phyloP scores from a whole-genome alignment of 1,139 yeast species.

The Protomyces inouyei region DNA sequence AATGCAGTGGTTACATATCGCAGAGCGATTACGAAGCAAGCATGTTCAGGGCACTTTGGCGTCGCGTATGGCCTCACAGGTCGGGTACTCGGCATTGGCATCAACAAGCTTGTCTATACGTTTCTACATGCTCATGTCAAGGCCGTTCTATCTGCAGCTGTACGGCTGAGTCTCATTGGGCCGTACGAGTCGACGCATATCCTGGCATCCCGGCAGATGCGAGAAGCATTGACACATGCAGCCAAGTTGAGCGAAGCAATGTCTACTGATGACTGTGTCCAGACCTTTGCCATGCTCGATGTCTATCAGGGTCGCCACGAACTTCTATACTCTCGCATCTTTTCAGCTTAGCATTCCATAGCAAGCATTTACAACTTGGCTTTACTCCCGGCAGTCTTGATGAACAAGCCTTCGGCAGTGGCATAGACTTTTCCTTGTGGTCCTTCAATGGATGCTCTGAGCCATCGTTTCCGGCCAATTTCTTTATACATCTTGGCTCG shows the following conservation, averaged over 20 bases:
- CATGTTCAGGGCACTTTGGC: slow-evolving; percentile 26
- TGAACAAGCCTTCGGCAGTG: slow-evolving; percentile 5
- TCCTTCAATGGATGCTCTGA: slow-evolving; percentile 16
- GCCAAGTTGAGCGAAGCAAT: background rate
- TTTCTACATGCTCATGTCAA: slow-evolving; percentile 25
- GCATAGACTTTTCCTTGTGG: slow-evolving; percentile 11
- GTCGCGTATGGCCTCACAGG: slow-evolving; percentile 27
- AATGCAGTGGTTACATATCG: background rate
- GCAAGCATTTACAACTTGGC: background rate
- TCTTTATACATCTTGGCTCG: slow-evolving; percentile 5
- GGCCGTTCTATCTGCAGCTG: slow-evolving; percentile 28
- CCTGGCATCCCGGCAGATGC: slow-evolving; percentile 21
- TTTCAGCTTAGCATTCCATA: slow-evolving; percentile 8
- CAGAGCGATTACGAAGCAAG: background rate
- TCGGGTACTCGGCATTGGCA: slow-evolving; percentile 17
- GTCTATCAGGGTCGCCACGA: slow-evolving; percentile 29
- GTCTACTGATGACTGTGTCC: slow-evolving; percentile 19
- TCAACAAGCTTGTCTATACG: slow-evolving; percentile 11
- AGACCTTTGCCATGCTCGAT: slow-evolving; percentile 25
- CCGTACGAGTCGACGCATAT: slow-evolving; percentile 25
- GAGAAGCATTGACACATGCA: background rate
- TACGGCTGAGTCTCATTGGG: slow-evolving; percentile 27
- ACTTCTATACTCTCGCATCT: slow-evolving; percentile 27
- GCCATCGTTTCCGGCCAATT: slow-evolving; percentile 14
- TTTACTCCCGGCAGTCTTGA: background rate